Evolutionary conservation across 1,284 basidiomycete genomes (phyloP), one percentile per base, ranked within the genome.

Genomic region (Exobasidium cylindrosporum): DNA sequence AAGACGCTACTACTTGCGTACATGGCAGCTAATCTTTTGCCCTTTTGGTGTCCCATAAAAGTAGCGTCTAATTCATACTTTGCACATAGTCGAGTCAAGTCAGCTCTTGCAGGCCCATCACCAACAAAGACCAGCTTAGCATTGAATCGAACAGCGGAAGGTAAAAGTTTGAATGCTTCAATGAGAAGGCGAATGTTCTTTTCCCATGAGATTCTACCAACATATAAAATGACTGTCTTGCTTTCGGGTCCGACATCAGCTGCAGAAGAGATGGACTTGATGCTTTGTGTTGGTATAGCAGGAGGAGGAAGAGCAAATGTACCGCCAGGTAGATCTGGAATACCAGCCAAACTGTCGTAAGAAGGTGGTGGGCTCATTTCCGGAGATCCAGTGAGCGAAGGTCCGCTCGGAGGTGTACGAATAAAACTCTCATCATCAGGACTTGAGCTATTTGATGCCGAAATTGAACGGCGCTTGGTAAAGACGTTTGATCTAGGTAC

Each of bases 151-250:
- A 62, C 58, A 60, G 73, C 21, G 57, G 53, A 57, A 1, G 75
- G 70, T 2, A 84, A 74, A 4, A 77, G 63, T 4, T 73, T 68
- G 69, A 83, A 84, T 0, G 85, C 83, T 54, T 82, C 80, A 54
- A 86, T 81, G 4, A 86, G 78, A 4, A 86, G 81, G n/a, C 82
- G 79, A 1, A 86, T 82, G 70, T 86, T 86, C 78, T 86, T 86
- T 74, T 86, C 85, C 83, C 84, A 85, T 1, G 83, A 83, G 47
- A 82, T 77, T 23, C 81, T 76, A 26, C 81, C 81, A 58, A 82
- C 82, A 65, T 82, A 83, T 21, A 81, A 80, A 2, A 82, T 67
- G 31, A 81, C 80, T 13, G 67, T 72, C 58, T 70, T 76, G 60
- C 64, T 74, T 67, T 72, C 62, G 14, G n/a, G 32, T 17, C 60